Evolutionary conservation across 179 eudicot species (phyloP), one percentile per base, ranked within the genome.

Genomic region (Vitellaria paradoxa): DNA sequence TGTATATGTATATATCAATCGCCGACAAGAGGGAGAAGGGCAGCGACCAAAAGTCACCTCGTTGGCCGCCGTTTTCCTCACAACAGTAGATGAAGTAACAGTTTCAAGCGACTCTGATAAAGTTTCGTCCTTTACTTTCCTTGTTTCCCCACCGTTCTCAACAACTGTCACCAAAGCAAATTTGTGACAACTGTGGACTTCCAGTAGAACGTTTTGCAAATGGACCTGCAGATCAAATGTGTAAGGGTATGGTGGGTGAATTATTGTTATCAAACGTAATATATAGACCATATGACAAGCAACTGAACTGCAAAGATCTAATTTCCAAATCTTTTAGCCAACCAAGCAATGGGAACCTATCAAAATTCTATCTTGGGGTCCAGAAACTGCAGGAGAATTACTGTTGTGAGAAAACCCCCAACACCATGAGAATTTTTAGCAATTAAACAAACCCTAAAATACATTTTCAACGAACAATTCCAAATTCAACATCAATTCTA

Each of bases 21-120:
- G n/a, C n/a, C n/a, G n/a, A n/a, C n/a, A n/a, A n/a, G n/a, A n/a
- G n/a, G n/a, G n/a, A n/a, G n/a, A n/a, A n/a, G n/a, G n/a, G n/a
- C n/a, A n/a, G n/a, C n/a, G n/a, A n/a, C n/a, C n/a, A n/a, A n/a
- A n/a, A n/a, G n/a, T n/a, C n/a, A n/a, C n/a, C n/a, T n/a, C n/a
- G n/a, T n/a, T n/a, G n/a, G n/a, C n/a, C n/a, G n/a, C n/a, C n/a
- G n/a, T n/a, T n/a, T n/a, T n/a, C n/a, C n/a, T n/a, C n/a, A n/a
- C n/a, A n/a, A n/a, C n/a, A n/a, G n/a, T n/a, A n/a, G n/a, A n/a
- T n/a, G n/a, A n/a, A n/a, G n/a, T n/a, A n/a, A n/a, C n/a, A n/a
- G n/a, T 82, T 23, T 85, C 88, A 12, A 85, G 81, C 65, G 88
- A 78, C 63, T 80, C 84, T 47, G 61, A 4, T 63, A 15, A 6